Conservation (phyloP, 2,329 filamentous ascomycete genomes). For the Fusarium cicatricum region DNA sequence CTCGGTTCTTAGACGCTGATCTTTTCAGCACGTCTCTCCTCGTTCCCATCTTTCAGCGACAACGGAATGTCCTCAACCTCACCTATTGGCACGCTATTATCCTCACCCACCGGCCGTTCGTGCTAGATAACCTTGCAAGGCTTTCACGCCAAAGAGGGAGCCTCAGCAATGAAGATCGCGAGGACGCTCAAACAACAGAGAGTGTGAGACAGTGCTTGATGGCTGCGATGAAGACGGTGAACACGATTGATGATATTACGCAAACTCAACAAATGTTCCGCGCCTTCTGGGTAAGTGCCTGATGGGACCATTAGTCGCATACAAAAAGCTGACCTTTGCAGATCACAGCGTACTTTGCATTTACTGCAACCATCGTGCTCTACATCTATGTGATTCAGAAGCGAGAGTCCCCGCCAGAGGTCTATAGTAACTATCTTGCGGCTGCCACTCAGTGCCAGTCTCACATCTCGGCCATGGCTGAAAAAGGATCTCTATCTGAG, state of each 20-base stretch:
- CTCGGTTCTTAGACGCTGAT: constrained; percentile 51
- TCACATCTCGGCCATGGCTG: constrained; percentile 35
- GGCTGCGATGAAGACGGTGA: constrained; percentile 35
- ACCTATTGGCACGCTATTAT: constrained; percentile 55
- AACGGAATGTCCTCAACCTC: constrained; percentile 52
- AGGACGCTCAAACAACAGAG: constrained; percentile 20
- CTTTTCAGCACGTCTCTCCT: constrained; percentile 46
- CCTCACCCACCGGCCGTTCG: constrained; percentile 49
- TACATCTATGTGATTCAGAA: constrained; percentile 42
- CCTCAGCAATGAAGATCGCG: constrained; percentile 4
- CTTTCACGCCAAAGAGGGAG: constrained; percentile 16
- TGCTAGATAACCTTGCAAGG: constrained; percentile 47
- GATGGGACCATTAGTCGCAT: neutral
- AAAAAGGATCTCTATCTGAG: constrained; percentile 35
- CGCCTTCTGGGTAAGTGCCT: constrained; percentile 33
- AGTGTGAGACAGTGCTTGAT: constrained; percentile 33
- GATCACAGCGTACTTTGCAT: constrained; percentile 41
- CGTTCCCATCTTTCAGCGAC: constrained; percentile 51
- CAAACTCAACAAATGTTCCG: constrained; percentile 37
- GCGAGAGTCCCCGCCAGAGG: constrained; percentile 30
- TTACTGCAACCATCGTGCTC: constrained; percentile 37
- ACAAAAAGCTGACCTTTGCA: constrained; percentile 1
- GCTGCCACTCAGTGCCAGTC: constrained; percentile 34
- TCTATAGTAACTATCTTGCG: constrained; percentile 29
- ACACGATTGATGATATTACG: constrained; percentile 34